Evolutionary conservation across 2,329 filamentous ascomycete species (phyloP), one percentile per base, ranked within the genome.

Genomic region (Hyphodiscus sp.): DNA sequence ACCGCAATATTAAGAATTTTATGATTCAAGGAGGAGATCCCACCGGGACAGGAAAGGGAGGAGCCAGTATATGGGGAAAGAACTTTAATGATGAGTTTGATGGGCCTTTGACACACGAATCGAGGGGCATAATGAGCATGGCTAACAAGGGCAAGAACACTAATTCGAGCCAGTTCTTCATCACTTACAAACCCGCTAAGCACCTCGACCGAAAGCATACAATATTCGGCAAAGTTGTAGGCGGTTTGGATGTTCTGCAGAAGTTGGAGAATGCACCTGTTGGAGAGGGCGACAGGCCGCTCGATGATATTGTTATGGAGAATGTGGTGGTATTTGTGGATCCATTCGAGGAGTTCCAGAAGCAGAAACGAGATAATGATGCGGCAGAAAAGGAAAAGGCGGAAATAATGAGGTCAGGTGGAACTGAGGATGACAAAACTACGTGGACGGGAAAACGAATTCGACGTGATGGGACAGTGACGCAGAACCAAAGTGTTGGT

Each of bases 1-100:
- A 99, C 70, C 84, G 94, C 58, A 96, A 95, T 68, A 96, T 99
- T 63, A 85, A 85, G 54, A 89, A 88, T 63, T 99, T 99, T 69
- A 99, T 99, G 94, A 89, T 99, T 41, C 94, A 99, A 69, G 92
- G 92, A 44, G 94, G 94, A 41, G 94, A 99, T 67, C 94, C 94
- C 0, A 89, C 90, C 0, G 92, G 92, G 1, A 96, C 91, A 0
- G 94, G 94, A 1, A 81, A 89, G 56, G 94, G 94, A n/a, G 94
- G 94, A 0, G 75, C 83, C 47, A 95, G 88, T 65, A 84, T 95
- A 56, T 99, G 94, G 94, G 89, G 89, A 54, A 95, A 95, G 71
- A 89, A 91, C 57, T 99, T 99, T 65, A 79, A 86, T 50, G 94
- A 99, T 69, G 94, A 99, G 68, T 86, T 97, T 58, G 91, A 96